phyloP scores from a whole-genome alignment of 192 early-diverging fungal species.

The Backusella westeae region DNA sequence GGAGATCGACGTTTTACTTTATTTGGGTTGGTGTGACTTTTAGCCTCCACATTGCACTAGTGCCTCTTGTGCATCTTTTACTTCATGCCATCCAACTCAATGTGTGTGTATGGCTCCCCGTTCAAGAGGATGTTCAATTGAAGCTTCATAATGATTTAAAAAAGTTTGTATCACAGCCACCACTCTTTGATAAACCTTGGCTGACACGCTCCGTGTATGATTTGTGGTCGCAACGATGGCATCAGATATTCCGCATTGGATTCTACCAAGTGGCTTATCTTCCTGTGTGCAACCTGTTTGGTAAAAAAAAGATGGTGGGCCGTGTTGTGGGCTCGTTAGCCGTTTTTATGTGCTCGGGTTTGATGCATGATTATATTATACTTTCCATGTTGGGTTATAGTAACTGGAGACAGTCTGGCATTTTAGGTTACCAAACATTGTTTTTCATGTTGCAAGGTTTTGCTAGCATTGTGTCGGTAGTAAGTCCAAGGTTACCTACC shows the following conservation, averaged over 20 bases:
- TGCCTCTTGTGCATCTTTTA: slow-evolving; percentile 7
- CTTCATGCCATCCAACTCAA: not conserved
- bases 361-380: slow-evolving; percentile 33
- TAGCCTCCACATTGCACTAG: not conserved
- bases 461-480: not conserved
- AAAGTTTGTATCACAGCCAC: slow-evolving; percentile 11
- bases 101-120: not conserved
- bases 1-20: not conserved
- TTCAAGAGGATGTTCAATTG: too few relatives aligned
- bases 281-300: slow-evolving; percentile 13
- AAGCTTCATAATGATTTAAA: not conserved
- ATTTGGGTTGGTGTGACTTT: slow-evolving; percentile 5
- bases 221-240: slow-evolving; percentile 29
- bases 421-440: slow-evolving; percentile 18
- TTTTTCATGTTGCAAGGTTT: slow-evolving; percentile 31
- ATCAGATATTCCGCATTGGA: slow-evolving; percentile 25
- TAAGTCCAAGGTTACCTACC: not conserved
- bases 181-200: slow-evolving; percentile 26
- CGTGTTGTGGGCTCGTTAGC: not conserved
- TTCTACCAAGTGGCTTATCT: slow-evolving; percentile 17
- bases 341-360: slow-evolving; percentile 20
- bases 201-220: slow-evolving; percentile 15
- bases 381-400: slow-evolving; percentile 18
- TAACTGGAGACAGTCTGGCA: slow-evolving; percentile 3
- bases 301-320: not conserved